These are phyloP conservation scores for Pneumocystis jirovecii DNA, from an alignment of 1,139 yeast genomes.

Conservation along the genomic window DNA sequence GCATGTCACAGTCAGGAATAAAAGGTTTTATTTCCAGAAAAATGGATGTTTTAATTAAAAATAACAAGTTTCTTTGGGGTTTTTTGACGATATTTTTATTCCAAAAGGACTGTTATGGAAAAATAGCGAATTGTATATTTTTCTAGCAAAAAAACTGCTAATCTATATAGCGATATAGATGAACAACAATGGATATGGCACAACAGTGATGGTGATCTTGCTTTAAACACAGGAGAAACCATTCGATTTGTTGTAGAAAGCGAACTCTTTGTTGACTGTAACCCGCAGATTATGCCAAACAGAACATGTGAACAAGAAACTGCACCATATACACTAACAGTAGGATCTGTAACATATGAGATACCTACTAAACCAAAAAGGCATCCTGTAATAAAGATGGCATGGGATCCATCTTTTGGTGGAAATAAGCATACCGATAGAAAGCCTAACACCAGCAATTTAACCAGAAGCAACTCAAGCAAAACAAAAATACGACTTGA, in stretches of 20 bases:
- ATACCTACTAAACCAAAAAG: constrained; percentile 2
- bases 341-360: constrained; percentile 22
- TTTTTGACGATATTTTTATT: constrained; percentile 81
- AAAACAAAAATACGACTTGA: too few species aligned
- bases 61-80: constrained; percentile 45
- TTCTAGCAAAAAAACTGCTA: background rate
- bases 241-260: constrained; percentile 82
- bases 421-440: constrained; percentile 6
- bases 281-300: constrained; percentile 26
- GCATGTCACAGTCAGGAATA: constrained; percentile 75
- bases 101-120: constrained; percentile 74
- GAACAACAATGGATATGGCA: constrained; percentile 96
- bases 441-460: background rate
- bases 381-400: constrained; percentile 10
- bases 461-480: background rate
- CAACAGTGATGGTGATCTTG: constrained; percentile 50
- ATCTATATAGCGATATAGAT: constrained; percentile 19
- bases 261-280: constrained; percentile 66
- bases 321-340: constrained; percentile 7
- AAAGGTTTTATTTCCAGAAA: constrained; percentile 27
- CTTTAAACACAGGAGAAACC: constrained; percentile 77
- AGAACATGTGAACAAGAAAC: constrained; percentile 1
- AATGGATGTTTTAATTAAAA: background rate
- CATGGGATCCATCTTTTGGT: constrained; percentile 12
- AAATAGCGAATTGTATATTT: constrained; percentile 40